Evolutionary conservation across 805 yeast genomes (phyloP).

Genomic region (Cyberlindnera euphorbiiphila): DNA sequence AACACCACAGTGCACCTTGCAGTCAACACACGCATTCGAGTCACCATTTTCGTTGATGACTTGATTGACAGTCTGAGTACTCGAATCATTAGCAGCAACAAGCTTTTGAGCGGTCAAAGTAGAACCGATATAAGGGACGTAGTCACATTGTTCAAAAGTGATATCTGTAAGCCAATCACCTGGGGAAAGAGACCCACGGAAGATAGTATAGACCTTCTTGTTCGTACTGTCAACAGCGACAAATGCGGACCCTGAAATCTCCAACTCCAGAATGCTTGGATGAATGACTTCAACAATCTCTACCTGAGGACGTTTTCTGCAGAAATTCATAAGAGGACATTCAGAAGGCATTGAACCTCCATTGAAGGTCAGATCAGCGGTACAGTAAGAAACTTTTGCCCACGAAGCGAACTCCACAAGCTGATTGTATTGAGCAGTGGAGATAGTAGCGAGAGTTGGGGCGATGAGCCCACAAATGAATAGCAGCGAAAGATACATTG

Average conservation of each 20-base stretch:
- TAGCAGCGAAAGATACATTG: not conserved
- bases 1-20: slow-evolving; percentile 68
- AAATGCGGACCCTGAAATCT: slow-evolving; percentile 51
- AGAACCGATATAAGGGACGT: slow-evolving; percentile 23
- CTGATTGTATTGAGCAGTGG: slow-evolving; percentile 2
- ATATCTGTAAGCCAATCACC: slow-evolving; percentile 63
- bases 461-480: too few relatives aligned
- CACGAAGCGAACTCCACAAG: slow-evolving; percentile 1
- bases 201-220: slow-evolving; percentile 44
- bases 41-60: slow-evolving; percentile 3
- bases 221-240: slow-evolving; percentile 44
- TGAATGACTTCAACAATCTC: slow-evolving; percentile 7
- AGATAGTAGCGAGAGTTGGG: slow-evolving; percentile 1
- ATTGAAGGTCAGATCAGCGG: not conserved
- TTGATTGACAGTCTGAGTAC: too few relatives aligned
- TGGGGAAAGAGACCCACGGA: slow-evolving; percentile 59
- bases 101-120: too few relatives aligned
- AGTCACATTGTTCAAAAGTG: slow-evolving; percentile 40
- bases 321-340: slow-evolving; percentile 1
- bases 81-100: too few relatives aligned
- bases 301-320: slow-evolving; percentile 1
- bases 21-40: slow-evolving; percentile 38
- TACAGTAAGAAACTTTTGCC: slow-evolving; percentile 6
- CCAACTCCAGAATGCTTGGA: slow-evolving; percentile 27
- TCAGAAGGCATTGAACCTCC: not conserved